Base-by-base conservation (phyloP, 768 basidiomycete genomes). In the Psilocybe cyanescens region DNA sequence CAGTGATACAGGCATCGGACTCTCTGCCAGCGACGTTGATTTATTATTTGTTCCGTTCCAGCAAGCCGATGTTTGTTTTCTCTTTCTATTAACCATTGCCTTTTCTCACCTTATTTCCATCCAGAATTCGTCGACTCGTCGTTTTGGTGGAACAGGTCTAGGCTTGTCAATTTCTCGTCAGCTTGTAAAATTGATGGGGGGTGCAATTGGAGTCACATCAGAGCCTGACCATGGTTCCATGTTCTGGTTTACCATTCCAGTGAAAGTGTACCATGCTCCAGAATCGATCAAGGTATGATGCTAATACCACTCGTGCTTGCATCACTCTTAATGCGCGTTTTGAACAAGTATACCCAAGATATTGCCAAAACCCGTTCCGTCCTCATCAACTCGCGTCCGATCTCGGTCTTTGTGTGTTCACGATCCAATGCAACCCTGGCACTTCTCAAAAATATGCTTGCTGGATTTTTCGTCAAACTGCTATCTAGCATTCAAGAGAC, bases 111-210 rank as follows among this genome's bases (percentile, higher is more conserved):
- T 19, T 57, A 35, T 7, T 7, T 7, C 51, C 16, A 33, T 57
- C 24, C 24, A 81, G 76, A 90, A 88, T 64, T 90, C 89, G 0
- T 89, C 88, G 0, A 91, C 90, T 6, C 84, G 90, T 29, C 81
- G 86, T 6, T 91, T 89, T 67, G 90, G 90, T 49, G 90, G 90
- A 2, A 91, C 90, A n/a, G 90, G 90, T 8, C 72, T 92, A 8
- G 90, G 90, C 17, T 74, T 91, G 24, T 89, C 87, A 5, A 92
- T 92, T 64, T 90, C 88, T 7, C 82, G 88, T 12, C 87, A 90
- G 65, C 75, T 92, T 35, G 89, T 90, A 49, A 88, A 88, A 67
- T 80, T 90, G n/a, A 87, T 91, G 83, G 86, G 87, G 17, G 90
- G 90, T 19, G 84, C 82, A 4, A 90, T 92, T 54, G 88, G 86